Conservation (phyloP, 2,329 filamentous ascomycete species). For the Rhexocercosporidium sp. region DNA sequence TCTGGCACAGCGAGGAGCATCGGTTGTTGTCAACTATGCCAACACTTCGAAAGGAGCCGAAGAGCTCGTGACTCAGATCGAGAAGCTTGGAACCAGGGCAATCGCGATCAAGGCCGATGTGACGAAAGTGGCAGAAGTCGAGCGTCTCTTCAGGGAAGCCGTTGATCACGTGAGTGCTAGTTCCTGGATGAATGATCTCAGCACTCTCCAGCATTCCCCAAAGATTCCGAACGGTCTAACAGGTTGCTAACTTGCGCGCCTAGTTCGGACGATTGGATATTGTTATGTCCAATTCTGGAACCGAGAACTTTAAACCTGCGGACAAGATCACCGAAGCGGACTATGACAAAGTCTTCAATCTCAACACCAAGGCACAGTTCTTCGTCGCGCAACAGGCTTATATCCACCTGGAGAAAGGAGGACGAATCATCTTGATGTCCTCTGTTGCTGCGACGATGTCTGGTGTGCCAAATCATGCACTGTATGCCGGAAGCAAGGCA, state of each 20-base stretch:
- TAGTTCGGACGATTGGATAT: slow-evolving; percentile 37
- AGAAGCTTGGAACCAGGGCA: slow-evolving; percentile 55
- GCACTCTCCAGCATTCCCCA: not conserved
- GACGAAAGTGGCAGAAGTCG: slow-evolving; percentile 47
- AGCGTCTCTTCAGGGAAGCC: slow-evolving; percentile 34
- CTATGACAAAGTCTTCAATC: slow-evolving; percentile 56
- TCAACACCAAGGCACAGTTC: slow-evolving; percentile 73
- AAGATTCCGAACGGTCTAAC: not conserved
- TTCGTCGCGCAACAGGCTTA: slow-evolving; percentile 79
- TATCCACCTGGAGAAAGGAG: slow-evolving; percentile 71
- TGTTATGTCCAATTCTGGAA: slow-evolving; percentile 41
- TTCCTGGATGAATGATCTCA: not conserved
- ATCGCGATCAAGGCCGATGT: slow-evolving; percentile 65
- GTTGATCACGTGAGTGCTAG: slow-evolving; percentile 26
- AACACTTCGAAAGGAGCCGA: slow-evolving; percentile 60
- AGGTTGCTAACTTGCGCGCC: not conserved
- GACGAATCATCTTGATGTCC: slow-evolving; percentile 71
- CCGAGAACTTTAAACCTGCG: slow-evolving; percentile 35
- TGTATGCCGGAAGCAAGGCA: slow-evolving; percentile 78
- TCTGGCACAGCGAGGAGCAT: slow-evolving; percentile 47
- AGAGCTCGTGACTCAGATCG: slow-evolving; percentile 59
- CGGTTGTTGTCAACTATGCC: slow-evolving; percentile 65
- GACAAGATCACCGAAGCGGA: slow-evolving; percentile 39
- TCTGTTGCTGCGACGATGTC: slow-evolving; percentile 63
- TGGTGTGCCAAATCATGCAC: slow-evolving; percentile 70